Percentiles rank a stretch among this genome's conserved stretches.
Evolutionary conservation across 1,284 basidiomycete species (phyloP).

Genomic region (Phlebopus sp.): DNA sequence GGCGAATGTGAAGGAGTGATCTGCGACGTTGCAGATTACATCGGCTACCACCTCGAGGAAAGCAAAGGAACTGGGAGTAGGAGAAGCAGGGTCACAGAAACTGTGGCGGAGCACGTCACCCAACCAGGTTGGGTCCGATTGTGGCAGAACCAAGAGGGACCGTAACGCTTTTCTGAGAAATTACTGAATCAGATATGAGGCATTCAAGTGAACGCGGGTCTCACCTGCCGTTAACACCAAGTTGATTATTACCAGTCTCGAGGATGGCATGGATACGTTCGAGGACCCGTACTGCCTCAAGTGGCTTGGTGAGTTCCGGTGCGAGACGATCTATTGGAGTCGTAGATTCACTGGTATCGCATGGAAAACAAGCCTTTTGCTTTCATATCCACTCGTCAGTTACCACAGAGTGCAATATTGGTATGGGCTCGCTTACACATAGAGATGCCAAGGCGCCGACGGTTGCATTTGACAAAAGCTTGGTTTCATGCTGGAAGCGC

Average conservation of each 20-base stretch:
- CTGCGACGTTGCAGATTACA: conserved; percentile 59
- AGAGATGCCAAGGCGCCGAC: conserved; percentile 84
- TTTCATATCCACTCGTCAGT: conserved; percentile 28
- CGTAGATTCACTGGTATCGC: conserved; percentile 47
- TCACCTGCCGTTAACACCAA: conserved; percentile 62
- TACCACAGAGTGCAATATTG: background rate
- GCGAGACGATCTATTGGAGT: conserved; percentile 60
- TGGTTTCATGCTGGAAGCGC: conserved; percentile 72
- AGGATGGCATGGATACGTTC: conserved; percentile 69
- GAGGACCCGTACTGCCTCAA: conserved; percentile 52
- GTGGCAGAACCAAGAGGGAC: conserved; percentile 65
- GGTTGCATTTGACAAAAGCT: conserved; percentile 71
- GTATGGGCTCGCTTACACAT: conserved; percentile 56
- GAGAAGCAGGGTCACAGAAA: conserved; percentile 60
- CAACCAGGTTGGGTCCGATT: conserved; percentile 59
- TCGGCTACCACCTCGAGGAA: conserved; percentile 80
- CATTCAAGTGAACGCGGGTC: conserved; percentile 22
- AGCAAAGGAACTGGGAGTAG: conserved; percentile 43
- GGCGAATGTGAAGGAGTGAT: conserved; percentile 65
- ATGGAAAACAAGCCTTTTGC: conserved; percentile 74
- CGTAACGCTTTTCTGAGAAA: conserved; percentile 70
- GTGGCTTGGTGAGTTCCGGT: conserved; percentile 49
- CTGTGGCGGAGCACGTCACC: conserved; percentile 72
- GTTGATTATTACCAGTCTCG: conserved; percentile 50
- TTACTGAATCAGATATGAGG: conserved; percentile 12